Percentiles rank a stretch among this genome's conserved stretches.
Conservation (phyloP, 306 rosid species). For the Medicago ruthenica region DNA sequence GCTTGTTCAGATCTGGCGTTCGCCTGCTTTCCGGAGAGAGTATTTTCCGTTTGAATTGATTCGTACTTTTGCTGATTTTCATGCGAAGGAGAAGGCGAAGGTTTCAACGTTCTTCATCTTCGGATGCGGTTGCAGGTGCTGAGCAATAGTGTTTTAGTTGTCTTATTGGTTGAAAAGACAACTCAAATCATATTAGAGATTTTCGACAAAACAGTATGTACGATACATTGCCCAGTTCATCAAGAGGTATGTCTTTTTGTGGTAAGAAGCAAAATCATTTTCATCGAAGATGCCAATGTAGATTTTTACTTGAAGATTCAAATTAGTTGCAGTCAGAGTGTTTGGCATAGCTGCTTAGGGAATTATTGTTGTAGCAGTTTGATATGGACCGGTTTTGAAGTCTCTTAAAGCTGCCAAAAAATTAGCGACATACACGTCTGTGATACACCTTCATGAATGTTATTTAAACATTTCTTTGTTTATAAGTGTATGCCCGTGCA, state of each 20-base stretch:
- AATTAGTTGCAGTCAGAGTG: constrained; percentile 30
- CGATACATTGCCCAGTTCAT: constrained; percentile 57
- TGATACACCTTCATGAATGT: constrained; percentile 21
- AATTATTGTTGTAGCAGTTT: constrained; percentile 9
- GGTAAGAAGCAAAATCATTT: constrained; percentile 39
- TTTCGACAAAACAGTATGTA: constrained; percentile 25
- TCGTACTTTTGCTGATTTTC: no score
- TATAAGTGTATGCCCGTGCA: background rate
- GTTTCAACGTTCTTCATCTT: no score
- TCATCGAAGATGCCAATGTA: constrained; percentile 39
- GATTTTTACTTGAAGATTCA: constrained; percentile 25
- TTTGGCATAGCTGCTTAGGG: constrained; percentile 9
- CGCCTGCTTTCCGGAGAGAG: no score
- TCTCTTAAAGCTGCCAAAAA: constrained; percentile 27
- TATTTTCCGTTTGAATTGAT: no score
- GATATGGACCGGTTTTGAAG: constrained; percentile 4
- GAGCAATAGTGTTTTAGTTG: no score
- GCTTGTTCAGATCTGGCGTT: no score
- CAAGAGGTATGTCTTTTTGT: constrained; percentile 51
- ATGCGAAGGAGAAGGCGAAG: no score
- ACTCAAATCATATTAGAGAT: constrained; percentile 25
- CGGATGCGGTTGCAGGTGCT: no score
- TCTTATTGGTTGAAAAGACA: constrained; percentile 1
- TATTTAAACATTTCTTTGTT: no score
- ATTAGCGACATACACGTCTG: background rate